These are phyloP conservation scores for Fusarium acutatum DNA, from an alignment of 2,329 filamentous ascomycete species.

Conservation along the genomic window DNA sequence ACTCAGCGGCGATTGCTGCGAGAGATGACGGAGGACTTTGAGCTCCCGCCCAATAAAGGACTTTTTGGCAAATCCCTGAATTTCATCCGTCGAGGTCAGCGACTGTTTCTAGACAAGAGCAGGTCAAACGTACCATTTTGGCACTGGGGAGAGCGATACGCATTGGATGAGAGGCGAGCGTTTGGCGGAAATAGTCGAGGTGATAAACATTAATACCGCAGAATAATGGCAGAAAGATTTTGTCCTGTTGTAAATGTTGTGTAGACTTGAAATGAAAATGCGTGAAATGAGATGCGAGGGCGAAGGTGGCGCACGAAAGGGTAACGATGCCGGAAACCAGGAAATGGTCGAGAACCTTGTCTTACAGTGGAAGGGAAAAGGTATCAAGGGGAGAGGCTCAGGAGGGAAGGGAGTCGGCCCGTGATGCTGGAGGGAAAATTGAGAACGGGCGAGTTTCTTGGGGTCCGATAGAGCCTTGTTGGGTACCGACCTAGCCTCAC, in stretches of 20 bases:
- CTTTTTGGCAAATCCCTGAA: not conserved
- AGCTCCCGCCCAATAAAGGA: not conserved
- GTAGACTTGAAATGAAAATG: not conserved
- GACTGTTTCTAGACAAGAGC: not conserved
- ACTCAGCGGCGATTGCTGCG: not conserved
- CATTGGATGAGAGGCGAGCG: not conserved
- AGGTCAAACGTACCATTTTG: not conserved
- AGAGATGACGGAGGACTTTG: not conserved
- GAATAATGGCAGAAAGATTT: not conserved
- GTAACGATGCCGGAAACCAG: not conserved
- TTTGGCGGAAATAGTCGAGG: rapidly evolving
- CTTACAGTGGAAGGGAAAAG: not conserved
- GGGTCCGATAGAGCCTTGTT: rapidly evolving
- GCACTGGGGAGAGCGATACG: rapidly evolving
- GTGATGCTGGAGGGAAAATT: not conserved
- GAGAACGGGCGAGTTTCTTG: not conserved
- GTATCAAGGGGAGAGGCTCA: not conserved
- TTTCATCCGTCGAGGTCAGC: not conserved
- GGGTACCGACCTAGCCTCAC: not conserved
- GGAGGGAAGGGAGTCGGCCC: not conserved
- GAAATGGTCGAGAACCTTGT: not conserved
- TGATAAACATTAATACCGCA: rapidly evolving
- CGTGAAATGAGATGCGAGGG: rapidly evolving
- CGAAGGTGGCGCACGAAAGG: not conserved
- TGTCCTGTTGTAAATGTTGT: not conserved